Conservation (phyloP, 768 basidiomycete genomes). For the Cyclocybe cylindracea region DNA sequence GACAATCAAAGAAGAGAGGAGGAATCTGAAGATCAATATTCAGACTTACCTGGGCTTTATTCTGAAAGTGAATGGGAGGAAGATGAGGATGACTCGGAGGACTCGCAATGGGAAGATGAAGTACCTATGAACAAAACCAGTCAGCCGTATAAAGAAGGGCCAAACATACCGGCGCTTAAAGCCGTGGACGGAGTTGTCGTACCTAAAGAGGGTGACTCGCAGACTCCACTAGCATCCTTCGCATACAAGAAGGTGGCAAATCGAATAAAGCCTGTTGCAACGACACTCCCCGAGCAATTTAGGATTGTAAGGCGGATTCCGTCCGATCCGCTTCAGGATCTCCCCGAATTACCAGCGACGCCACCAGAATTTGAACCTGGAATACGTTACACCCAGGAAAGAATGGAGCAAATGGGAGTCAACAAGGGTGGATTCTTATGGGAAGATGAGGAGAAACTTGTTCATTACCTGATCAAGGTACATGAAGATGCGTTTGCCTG, state of each 20-base stretch:
- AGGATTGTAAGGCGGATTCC: constrained; percentile 29
- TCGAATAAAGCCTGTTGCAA: constrained; percentile 32
- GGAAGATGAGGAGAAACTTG: constrained; percentile 35
- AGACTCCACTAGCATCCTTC: no score
- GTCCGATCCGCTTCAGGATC: constrained; percentile 20
- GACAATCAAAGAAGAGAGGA: neutral
- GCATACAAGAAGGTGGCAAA: constrained; percentile 35
- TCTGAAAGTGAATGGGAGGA: constrained; percentile 1
- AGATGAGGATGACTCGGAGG: no score
- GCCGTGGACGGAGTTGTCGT: neutral
- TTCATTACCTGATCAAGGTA: constrained; percentile 26
- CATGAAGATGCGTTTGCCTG: constrained; percentile 1
- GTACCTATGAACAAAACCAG: no score
- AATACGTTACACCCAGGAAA: constrained; percentile 21
- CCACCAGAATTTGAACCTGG: constrained; percentile 35
- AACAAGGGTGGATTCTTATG: constrained; percentile 31
- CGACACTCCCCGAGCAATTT: constrained; percentile 32
- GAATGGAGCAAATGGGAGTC: constrained; percentile 23
- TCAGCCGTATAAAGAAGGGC: no score
- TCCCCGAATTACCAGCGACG: constrained; percentile 25
- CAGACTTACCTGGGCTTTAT: neutral
- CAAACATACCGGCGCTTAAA: neutral
- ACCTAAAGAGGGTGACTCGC: neutral
- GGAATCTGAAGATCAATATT: neutral
- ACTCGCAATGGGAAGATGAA: no score